Conservation (phyloP, 148 eudicot genomes). For the Rheum nobile region DNA sequence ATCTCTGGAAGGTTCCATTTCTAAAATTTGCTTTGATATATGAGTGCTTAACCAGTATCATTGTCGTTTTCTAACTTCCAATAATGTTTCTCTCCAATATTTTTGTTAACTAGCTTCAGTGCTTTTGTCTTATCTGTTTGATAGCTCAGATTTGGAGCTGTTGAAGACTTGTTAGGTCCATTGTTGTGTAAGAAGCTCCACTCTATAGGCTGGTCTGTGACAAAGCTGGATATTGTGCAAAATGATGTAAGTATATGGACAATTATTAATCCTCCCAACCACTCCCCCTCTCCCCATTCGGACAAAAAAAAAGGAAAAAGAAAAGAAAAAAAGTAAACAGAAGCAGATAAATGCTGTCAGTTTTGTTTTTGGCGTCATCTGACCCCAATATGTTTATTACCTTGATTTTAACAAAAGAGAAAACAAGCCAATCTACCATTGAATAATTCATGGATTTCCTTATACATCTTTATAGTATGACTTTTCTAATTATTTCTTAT, state of each 20-base stretch:
- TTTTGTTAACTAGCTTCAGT: conserved; percentile 13
- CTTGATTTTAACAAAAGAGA: not conserved
- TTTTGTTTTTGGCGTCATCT: not conserved
- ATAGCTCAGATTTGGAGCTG: conserved; percentile 86
- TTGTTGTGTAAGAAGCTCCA: conserved; percentile 66
- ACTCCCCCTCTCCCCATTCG: not conserved
- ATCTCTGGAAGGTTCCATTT: not conserved
- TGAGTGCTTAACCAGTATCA: not conserved
- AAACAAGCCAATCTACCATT: not conserved
- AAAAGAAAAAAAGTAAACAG: not conserved
- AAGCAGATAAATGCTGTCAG: not conserved
- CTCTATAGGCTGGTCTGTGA: conserved; percentile 71
- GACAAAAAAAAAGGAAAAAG: not conserved
- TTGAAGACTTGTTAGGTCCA: conserved; percentile 67
- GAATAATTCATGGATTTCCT: not conserved
- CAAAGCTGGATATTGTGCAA: conserved; percentile 54
- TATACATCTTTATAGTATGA: not conserved
- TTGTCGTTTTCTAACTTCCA: not conserved
- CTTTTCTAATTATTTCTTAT: not conserved
- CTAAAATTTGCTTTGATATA: not conserved
- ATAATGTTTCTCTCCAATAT: not conserved
- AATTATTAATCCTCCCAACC: not conserved
- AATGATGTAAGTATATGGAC: conserved; percentile 55
- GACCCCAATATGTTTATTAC: not conserved
- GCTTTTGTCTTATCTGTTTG: conserved; percentile 32